Base-by-base conservation (phyloP, 768 basidiomycete species). In the Daedalea quercina region DNA sequence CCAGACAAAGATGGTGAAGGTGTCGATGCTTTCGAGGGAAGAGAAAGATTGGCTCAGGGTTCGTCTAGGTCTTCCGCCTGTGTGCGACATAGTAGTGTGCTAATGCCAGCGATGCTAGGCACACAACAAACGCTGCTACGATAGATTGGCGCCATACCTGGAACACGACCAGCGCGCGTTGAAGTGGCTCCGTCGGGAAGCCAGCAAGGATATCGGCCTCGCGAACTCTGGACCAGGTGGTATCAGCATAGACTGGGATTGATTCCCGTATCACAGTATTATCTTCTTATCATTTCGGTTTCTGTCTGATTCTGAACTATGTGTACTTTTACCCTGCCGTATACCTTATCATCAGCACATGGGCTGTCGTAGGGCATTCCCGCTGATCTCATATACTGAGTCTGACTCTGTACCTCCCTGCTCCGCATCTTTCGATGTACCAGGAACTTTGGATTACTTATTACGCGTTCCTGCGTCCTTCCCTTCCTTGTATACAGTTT, bases 41-140 rank as follows among this genome's bases (percentile, higher is more conserved):
- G 93, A 97, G 73, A 85, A 81, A 57, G 70, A 78, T 51, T 98
- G 95, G 95, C 63, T 98, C 46, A 87, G 86, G 74, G 84, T 82
- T 55, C 47, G 74, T 67, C 34, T 50, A n/a, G n/a, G n/a, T 37
- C 37, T 58, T 26, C 23, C 20, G 12, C 9, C 17, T 41, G 13
- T 19, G 24, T 2, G 34, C 24, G n/a, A 47, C n/a, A 11, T 3
- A 4, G 9, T 26, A 8, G 47, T 13, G 7, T 44, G 34, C 28
- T 51, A 49, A 13, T 44, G 17, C 7, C 31, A 8, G 11, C 47
- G 28, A 1, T 9, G 44, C 48, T 42, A 88, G 84, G 85, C 88
- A 47, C 92, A 95, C 65, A 94, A 95, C 65, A 78, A 81, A 62
- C 74, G 75, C 9, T 91, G 89, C 63, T 74, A 76, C 28, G 80